Evolutionary conservation across 805 yeast species (phyloP), one percentile per base, ranked within the genome.

Genomic region (Candida suzukii): DNA sequence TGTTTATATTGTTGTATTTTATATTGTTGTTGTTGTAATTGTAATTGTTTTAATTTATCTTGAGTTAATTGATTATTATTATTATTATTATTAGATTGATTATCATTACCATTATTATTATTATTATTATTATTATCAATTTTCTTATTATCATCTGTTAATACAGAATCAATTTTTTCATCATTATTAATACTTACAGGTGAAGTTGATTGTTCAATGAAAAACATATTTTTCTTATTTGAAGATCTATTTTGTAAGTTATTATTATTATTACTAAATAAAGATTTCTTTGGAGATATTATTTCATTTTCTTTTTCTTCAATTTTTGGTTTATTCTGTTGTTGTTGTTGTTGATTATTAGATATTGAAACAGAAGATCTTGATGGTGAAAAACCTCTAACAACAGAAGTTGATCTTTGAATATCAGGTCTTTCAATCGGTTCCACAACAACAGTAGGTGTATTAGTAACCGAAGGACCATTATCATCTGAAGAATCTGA

Each of bases 121-220:
- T n/a, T n/a, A n/a, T n/a, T n/a, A n/a, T n/a, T n/a, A n/a, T n/a
- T n/a, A n/a, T n/a, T n/a, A n/a, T n/a, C n/a, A n/a, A n/a, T n/a
- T n/a, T n/a, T n/a, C n/a, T n/a, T n/a, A 9, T 27, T 13, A 27
- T 27, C n/a, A 14, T 14, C 13, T 27, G 13, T 31, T 22, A 31
- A 18, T 28, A 29, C 24, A 8, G 39, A 14, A 29, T 17, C 24
- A 7, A 8, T 3, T 11, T 13, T 25, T 21, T 19, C 17, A 25
- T 34, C 29, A n/a, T 19, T 25, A 18, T 46, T 47, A 29, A 40
- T 30, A 25, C 43, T 47, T 18, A 49, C 60, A 7, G 61, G 57
- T 4, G 62, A 57, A 7, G 63, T 60, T 2, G 64, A 58, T 37
- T 56, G 54, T 36, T 57, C 60, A 27, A 60, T 53, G 47, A 45